Conservation (phyloP, 202 grass and related monocot genomes). For the Zoysia matrella region DNA sequence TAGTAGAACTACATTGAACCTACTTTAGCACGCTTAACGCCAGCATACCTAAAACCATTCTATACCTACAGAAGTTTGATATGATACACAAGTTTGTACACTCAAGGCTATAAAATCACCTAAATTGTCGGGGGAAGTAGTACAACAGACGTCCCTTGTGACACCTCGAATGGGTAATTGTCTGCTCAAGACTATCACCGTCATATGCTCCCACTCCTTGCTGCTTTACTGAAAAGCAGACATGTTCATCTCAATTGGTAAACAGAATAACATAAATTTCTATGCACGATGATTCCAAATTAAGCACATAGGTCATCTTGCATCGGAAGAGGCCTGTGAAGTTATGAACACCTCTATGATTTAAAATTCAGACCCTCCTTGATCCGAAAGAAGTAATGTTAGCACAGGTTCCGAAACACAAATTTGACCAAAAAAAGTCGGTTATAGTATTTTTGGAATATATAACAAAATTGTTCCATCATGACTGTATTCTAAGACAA, state of each 20-base stretch:
- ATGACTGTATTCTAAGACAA: background rate
- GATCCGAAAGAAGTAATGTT: background rate
- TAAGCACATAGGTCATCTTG: background rate
- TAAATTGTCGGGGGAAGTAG: slow-evolving; percentile 75
- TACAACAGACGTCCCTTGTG: slow-evolving; percentile 95
- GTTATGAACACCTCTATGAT: background rate
- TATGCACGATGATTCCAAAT: background rate
- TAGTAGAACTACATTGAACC: background rate
- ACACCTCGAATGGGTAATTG: slow-evolving; percentile 75
- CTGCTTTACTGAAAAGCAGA: slow-evolving; percentile 44
- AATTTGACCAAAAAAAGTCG: background rate
- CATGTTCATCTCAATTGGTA: slow-evolving; percentile 8
- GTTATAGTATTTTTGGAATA: background rate
- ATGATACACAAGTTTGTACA: background rate
- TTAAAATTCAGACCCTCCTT: background rate
- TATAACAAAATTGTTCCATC: background rate
- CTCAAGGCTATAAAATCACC: slow-evolving; percentile 43
- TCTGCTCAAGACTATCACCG: slow-evolving; percentile 70
- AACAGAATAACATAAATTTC: slow-evolving; percentile 8
- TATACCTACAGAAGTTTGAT: slow-evolving; percentile 18
- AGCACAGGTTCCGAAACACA: background rate
- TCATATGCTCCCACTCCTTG: slow-evolving; percentile 50
- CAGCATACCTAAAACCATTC: slow-evolving; percentile 8
- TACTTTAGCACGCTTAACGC: background rate
- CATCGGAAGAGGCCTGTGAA: background rate